Evolutionary conservation across 495 filamentous ascomycete genomes (phyloP).

Genomic region (Tirmania nivea): DNA sequence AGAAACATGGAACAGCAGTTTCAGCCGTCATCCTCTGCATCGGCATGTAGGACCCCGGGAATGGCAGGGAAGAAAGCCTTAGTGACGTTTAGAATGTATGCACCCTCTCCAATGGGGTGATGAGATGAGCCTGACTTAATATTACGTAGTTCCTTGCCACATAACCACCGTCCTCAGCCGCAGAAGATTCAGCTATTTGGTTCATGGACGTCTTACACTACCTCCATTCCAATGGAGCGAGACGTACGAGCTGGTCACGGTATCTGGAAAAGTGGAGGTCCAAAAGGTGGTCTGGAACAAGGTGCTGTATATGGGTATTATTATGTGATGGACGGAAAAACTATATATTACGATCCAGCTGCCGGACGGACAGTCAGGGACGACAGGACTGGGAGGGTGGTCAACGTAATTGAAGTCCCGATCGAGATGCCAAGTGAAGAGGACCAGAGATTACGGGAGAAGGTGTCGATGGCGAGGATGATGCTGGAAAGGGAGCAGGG

Average conservation of each 20-base stretch:
- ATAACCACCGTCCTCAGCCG: neutral
- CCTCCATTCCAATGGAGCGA: neutral
- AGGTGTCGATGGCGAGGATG: neutral
- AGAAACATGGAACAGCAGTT: too few relatives aligned
- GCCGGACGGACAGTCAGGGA: neutral
- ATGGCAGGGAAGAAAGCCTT: neutral
- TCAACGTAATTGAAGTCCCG: neutral
- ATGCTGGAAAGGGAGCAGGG: neutral
- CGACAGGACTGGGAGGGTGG: neutral
- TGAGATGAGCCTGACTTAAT: too few relatives aligned
- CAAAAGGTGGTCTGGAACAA: neutral
- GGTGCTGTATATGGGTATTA: neutral
- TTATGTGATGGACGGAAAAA: neutral
- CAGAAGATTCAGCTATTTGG: neutral
- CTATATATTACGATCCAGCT: neutral
- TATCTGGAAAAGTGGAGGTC: neutral
- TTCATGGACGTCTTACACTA: neutral
- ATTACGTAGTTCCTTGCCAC: neutral
- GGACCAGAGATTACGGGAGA: neutral
- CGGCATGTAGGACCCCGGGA: neutral
- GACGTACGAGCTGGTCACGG: neutral
- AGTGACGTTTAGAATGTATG: neutral
- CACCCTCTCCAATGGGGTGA: neutral
- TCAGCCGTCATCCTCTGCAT: too few relatives aligned
- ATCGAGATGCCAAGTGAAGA: neutral